Percentiles rank a stretch among this genome's conserved stretches.
phyloP scores from a whole-genome alignment of 2,329 filamentous ascomycete species.

The Septoria linicola region DNA sequence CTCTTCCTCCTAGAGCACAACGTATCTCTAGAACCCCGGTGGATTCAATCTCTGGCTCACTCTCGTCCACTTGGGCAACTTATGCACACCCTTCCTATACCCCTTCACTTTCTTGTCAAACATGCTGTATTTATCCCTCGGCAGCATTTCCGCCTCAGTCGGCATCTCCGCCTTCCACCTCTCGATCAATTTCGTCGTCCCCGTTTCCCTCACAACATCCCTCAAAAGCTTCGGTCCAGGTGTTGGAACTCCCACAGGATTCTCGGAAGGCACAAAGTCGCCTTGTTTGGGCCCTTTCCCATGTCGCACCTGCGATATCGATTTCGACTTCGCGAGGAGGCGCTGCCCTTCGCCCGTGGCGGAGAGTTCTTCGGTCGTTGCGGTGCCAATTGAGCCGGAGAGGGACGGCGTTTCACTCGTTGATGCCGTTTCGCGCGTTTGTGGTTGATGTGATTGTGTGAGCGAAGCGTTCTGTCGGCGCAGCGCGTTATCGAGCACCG shows the following conservation, averaged over 20 bases:
- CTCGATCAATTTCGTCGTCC: constrained; percentile 73
- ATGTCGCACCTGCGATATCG: constrained; percentile 28
- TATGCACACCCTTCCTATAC: constrained; percentile 96
- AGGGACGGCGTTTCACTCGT: constrained; percentile 2
- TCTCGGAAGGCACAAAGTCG: constrained; percentile 27
- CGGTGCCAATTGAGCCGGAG: constrained; percentile 18
- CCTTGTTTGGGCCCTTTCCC: constrained; percentile 37
- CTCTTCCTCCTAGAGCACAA: not conserved
- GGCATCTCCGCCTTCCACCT: constrained; percentile 97
- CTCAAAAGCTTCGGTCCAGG: constrained; percentile 23
- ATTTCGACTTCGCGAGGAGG: constrained; percentile 26
- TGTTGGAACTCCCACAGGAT: constrained; percentile 14
- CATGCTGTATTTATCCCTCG: constrained; percentile 95
- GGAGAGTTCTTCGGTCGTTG: constrained; percentile 32
- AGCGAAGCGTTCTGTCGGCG: constrained; percentile 54
- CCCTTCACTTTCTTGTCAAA: constrained; percentile 95
- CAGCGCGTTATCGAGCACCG: constrained; percentile 71
- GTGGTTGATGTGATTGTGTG: constrained; percentile 15
- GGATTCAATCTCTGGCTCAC: constrained; percentile 92
- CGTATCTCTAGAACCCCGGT: constrained; percentile 70
- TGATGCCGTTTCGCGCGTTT: constrained; percentile 7
- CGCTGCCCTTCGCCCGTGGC: constrained; percentile 36
- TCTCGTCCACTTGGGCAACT: constrained; percentile 76
- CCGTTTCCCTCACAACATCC: constrained; percentile 40
- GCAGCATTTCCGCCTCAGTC: constrained; percentile 89